Conservation (phyloP, 139 green algal species). For the Coelastrella sp. region DNA sequence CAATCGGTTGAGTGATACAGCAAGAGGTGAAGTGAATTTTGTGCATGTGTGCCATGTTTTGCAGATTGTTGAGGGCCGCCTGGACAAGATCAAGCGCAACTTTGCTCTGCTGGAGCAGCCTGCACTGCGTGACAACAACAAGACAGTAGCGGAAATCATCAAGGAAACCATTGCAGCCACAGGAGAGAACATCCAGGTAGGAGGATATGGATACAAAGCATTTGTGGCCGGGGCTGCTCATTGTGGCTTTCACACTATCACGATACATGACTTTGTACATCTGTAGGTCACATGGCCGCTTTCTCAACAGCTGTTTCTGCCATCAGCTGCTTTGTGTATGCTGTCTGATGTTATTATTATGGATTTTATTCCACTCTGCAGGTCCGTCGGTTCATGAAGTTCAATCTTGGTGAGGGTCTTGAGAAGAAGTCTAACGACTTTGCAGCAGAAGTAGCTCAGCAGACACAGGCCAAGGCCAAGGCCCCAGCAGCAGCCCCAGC, state of each 20-base stretch:
- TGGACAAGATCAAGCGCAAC: conserved; percentile 90
- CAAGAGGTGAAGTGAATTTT: no score
- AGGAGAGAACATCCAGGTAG: conserved; percentile 90
- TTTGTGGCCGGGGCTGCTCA: no score
- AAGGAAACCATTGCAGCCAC: conserved; percentile 90
- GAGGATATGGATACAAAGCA: no score
- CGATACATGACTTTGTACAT: no score
- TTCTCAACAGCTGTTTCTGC: background rate
- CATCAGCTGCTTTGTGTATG: background rate
- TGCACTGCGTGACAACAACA: conserved; percentile 91
- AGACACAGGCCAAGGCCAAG: conserved; percentile 80
- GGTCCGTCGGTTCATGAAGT: conserved; percentile 90
- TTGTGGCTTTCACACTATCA: no score
- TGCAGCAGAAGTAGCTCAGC: conserved; percentile 90
- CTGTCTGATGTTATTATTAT: no score
- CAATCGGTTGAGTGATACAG: no score
- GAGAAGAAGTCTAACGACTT: conserved; percentile 89
- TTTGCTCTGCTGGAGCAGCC: conserved; percentile 90
- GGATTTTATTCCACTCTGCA: no score
- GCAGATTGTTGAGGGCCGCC: conserved; percentile 85
- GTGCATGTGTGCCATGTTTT: no score
- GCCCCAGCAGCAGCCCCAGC: conserved; percentile 49
- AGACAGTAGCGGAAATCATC: conserved; percentile 87
- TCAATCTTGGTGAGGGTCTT: conserved; percentile 90
- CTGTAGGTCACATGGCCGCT: no score